Percentiles rank a stretch among this genome's conserved stretches.
Evolutionary conservation across 192 early-diverging fungal species (phyloP).

Genomic region (Chytriomyces hyalinus): DNA sequence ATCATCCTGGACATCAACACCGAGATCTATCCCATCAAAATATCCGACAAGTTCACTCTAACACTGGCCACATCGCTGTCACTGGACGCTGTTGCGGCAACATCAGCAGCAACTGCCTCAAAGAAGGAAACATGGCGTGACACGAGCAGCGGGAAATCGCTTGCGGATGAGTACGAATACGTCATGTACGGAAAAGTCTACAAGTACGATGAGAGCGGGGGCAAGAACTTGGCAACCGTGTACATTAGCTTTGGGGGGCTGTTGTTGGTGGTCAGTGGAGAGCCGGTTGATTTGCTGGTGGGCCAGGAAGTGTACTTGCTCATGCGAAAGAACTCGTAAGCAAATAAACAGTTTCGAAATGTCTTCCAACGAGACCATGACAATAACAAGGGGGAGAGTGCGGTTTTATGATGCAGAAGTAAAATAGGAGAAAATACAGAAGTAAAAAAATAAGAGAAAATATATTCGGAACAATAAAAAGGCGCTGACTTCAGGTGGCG

Average conservation of each 20-base stretch:
- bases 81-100: constrained; percentile 52
- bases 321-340: constrained; percentile 64
- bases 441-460: too few relatives aligned
- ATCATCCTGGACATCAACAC: constrained; percentile 93
- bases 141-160: constrained; percentile 42
- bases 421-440: too few relatives aligned
- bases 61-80: constrained; percentile 71
- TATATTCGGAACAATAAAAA: too few relatives aligned
- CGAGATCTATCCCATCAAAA: constrained; percentile 84
- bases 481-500: too few relatives aligned
- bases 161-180: constrained; percentile 97
- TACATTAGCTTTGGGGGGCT: constrained; percentile 63
- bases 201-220: constrained; percentile 85
- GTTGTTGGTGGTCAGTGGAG: constrained; percentile 71
- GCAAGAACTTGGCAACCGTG: constrained; percentile 51
- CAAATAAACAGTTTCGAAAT: neutral
- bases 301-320: constrained; percentile 92
- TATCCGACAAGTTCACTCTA: constrained; percentile 84
- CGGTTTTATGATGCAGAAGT: too few relatives aligned
- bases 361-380: too few relatives aligned
- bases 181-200: constrained; percentile 98
- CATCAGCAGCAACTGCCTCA: constrained; percentile 40
- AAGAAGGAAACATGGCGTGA: constrained; percentile 75
- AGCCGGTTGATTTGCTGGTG: constrained; percentile 89
- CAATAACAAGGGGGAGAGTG: too few relatives aligned